Evolutionary conservation across 768 basidiomycete genomes (phyloP).

Genomic region (Lactarius tabidus): DNA sequence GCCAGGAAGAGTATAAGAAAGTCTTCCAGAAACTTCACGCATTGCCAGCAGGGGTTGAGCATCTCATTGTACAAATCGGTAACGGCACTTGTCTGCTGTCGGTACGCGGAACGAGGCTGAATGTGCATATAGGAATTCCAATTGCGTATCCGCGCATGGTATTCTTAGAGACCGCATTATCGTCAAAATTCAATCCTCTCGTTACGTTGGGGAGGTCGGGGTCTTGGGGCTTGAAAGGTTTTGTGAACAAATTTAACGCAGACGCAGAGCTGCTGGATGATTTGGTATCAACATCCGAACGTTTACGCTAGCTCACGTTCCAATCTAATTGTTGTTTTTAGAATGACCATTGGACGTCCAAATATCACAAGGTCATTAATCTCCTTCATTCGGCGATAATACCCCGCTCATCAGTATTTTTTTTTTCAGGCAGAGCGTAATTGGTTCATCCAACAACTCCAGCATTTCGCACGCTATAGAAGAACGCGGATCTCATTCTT

Average conservation of each 20-base stretch:
- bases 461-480: slow-evolving; percentile 60
- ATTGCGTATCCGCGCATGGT: slow-evolving; percentile 94
- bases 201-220: slow-evolving; percentile 68
- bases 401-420: slow-evolving; percentile 5
- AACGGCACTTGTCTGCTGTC: slow-evolving; percentile 5
- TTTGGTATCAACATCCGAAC: slow-evolving; percentile 43
- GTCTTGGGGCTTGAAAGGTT: slow-evolving; percentile 63
- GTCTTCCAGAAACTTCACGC: slow-evolving; percentile 59
- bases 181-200: slow-evolving; percentile 82
- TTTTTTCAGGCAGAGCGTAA: slow-evolving; percentile 78
- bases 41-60: slow-evolving; percentile 67
- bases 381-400: neutral
- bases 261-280: slow-evolving; percentile 94
- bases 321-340: slow-evolving; percentile 29
- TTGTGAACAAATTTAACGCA: slow-evolving; percentile 89
- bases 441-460: slow-evolving; percentile 76
- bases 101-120: neutral
- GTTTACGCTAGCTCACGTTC: slow-evolving; percentile 23
- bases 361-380: slow-evolving; percentile 59
- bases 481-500: slow-evolving; percentile 77
- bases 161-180: slow-evolving; percentile 75
- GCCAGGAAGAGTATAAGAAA: slow-evolving; percentile 63
- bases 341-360: slow-evolving; percentile 94
- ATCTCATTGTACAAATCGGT: slow-evolving; percentile 82
- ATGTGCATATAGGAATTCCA: slow-evolving; percentile 50